Evolutionary conservation across 768 basidiomycete species (phyloP), one percentile per base, ranked within the genome.

Genomic region (Nidularia pulvinata): DNA sequence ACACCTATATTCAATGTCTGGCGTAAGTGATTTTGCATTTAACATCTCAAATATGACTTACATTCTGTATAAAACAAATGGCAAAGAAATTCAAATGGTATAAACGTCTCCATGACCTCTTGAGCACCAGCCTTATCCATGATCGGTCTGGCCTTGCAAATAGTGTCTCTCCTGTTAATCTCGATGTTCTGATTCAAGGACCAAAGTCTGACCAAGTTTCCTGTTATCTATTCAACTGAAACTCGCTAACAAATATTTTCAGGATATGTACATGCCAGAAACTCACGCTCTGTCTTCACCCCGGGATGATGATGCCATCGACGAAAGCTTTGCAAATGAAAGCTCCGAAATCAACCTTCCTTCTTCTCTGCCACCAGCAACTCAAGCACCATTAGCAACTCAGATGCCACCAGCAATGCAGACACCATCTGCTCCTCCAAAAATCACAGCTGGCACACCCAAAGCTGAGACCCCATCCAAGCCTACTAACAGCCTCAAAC

Each of bases 31-130:
- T 51, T 22, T 16, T 44, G 6, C 34, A 43, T 13, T 52, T 14
- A 3, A 32, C 5, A 19, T 32, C 25, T 19, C 32, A 16, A 3
- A 6, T 14, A 37, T 25, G 4, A 16, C 6, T 50, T 43, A 49
- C 19, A 25, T 34, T 16, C 16, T 4, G 19, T 45, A 22, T 22
- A 66, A 63, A 68, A 6, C 35, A 49, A 13, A 63, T 67, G 46
- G 2, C 56, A 44, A 33, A 39, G 16, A 58, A 61, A 35, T 67
- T 65, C 37, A 60, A 60, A 14, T 68, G 65, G 65, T 68, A 64
- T 47, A 57, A 57, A 30, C 54, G 54, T 2, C 51, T 68, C 55
- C 16, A 64, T 50, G 35, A 9, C 7, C 52, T 65, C 6, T 44
- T 67, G 48, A 55, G 58, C 10, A 52, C 46, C 0, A 66, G 60